phyloP scores from a whole-genome alignment of 345 rosid species.

The Ailanthus altissimus region DNA sequence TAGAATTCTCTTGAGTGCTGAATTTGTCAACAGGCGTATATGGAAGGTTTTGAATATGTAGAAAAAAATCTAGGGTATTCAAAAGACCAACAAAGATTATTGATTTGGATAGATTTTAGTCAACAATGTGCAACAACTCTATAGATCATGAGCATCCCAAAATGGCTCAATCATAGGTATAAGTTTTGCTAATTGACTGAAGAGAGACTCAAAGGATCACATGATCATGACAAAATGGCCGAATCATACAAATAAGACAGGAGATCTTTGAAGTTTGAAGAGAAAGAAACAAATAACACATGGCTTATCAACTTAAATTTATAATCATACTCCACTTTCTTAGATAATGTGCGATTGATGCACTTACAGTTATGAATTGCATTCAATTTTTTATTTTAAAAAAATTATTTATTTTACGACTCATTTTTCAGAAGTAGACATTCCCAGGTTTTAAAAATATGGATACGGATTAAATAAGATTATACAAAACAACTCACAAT shows the following conservation, averaged over 20 bases:
- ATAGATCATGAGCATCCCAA: not conserved
- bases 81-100: not conserved
- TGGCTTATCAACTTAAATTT: too few species aligned
- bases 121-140: constrained; percentile 7
- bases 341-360: too few species aligned
- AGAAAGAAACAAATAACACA: not conserved
- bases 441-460: too few species aligned
- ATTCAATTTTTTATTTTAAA: too few species aligned
- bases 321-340: too few species aligned
- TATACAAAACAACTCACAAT: too few species aligned
- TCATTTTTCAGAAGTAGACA: too few species aligned
- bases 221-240: too few species aligned
- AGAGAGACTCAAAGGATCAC: not conserved
- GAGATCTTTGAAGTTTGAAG: too few species aligned
- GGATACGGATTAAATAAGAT: too few species aligned
- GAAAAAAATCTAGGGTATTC: not conserved
- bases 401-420: too few species aligned
- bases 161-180: not conserved
- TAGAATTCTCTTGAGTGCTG: not conserved
- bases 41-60: constrained; percentile 1
- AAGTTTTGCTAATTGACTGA: not conserved
- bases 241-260: not conserved
- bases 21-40: constrained; percentile 16
- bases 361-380: too few species aligned
- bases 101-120: not conserved